Base-by-base conservation (phyloP, 1,139 yeast genomes). In the Trichomonascaceae sp. region DNA sequence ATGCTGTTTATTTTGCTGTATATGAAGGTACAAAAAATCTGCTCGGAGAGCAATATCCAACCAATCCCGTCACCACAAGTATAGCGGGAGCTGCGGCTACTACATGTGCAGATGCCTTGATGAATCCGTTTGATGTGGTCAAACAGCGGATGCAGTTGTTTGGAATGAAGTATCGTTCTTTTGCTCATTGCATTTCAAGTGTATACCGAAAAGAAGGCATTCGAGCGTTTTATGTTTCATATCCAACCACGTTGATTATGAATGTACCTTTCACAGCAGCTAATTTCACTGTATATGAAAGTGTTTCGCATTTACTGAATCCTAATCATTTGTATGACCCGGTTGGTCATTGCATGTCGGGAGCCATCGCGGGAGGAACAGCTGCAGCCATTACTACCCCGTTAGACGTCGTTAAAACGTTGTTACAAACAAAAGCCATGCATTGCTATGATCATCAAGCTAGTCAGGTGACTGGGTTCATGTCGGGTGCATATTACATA, bases 371-470 rank as follows among this genome's bases (percentile, higher is more conserved):
- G 44, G 99, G 99, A 58, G 99, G 97, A 12, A 78, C 88, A 24
- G 96, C 98, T 36, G 97, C 99, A 4, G 99, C 97, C 1, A 74
- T 91, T 53, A 93, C 99, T 9, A 93, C 95, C 24, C 99, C 99
- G 7, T 78, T 93, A 59, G 99, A 93, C 69, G 95, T 96, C 66
- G 82, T 93, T 63, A 93, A 93, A 72, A 93, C 99, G 0, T 82
- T 91, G 20, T 74, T 93, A 60, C 99, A 93, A 71, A 87, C 95
- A 5, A 78, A 81, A 60, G 85, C 86, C 15, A 43, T 60, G 38
- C 56, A 56, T 43, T 45, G 50, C 9, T 74, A 81, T 52, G 75
- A 82, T 24, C 58, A 54, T 27, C 69, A 72, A 45, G 77, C 88
- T 60, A 77, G 83, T 59, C 70, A 75, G 51, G 83, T 89, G 39